Percentiles rank a stretch among this genome's conserved stretches.
These are phyloP conservation scores for Iris pallida DNA, from an alignment of 116 monocot species.

Conservation along the genomic window DNA sequence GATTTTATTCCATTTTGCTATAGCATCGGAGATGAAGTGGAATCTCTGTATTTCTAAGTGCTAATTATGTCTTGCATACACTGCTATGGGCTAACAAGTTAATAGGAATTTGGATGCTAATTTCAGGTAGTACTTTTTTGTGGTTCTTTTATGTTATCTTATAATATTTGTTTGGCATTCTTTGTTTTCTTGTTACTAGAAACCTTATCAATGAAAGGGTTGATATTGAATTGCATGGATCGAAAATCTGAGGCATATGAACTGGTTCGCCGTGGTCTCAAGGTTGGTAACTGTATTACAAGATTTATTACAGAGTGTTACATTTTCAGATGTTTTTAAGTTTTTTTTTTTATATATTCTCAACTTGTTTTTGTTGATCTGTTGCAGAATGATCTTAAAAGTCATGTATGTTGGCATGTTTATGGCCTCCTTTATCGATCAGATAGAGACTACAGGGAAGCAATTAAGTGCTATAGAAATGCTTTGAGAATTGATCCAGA, in stretches of 20 bases:
- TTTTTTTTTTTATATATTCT: too few species aligned
- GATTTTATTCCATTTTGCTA: too few species aligned
- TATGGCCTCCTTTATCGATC: slow-evolving; percentile 96
- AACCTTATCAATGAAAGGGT: slow-evolving; percentile 98
- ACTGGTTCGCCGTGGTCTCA: slow-evolving; percentile 89
- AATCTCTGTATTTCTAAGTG: too few species aligned
- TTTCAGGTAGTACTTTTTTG: too few species aligned
- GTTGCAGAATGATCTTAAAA: slow-evolving; percentile 96
- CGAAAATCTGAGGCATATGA: slow-evolving; percentile 94
- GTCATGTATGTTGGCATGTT: slow-evolving; percentile 99
- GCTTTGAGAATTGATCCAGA: slow-evolving; percentile 94
- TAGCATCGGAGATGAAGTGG: too few species aligned
- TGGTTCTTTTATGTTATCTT: too few species aligned
- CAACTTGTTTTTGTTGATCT: slow-evolving; percentile 6
- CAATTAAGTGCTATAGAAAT: slow-evolving; percentile 98
- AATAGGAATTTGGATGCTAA: too few species aligned
- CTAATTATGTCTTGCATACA: too few species aligned
- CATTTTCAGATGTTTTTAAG: background rate
- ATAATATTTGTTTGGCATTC: background rate
- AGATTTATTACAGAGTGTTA: background rate
- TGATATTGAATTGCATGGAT: slow-evolving; percentile 96
- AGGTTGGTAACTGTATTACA: slow-evolving; percentile 36
- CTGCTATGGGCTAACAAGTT: too few species aligned
- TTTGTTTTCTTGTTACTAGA: slow-evolving; percentile 38
- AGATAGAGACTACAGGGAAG: slow-evolving; percentile 96